phyloP scores from a whole-genome alignment of 495 filamentous ascomycete species.

The Penicillium mononematosum region DNA sequence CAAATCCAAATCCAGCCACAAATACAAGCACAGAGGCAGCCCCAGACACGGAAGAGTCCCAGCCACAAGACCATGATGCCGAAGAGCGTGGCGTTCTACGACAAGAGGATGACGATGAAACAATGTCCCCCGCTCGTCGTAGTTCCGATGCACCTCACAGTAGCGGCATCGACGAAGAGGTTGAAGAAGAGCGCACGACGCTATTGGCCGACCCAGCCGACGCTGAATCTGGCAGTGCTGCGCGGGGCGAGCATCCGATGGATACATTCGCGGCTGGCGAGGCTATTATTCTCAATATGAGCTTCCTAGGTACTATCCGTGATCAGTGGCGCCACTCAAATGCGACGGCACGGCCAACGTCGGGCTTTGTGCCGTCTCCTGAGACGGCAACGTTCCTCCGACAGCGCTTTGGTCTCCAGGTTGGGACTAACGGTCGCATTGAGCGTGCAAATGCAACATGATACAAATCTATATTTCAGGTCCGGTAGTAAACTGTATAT shows the following conservation, averaged over 20 bases:
- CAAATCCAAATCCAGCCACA: constrained; percentile 14
- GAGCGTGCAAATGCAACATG: constrained; percentile 29
- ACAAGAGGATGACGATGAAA: constrained; percentile 36
- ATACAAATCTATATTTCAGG: constrained; percentile 17
- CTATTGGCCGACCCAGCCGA: constrained; percentile 46
- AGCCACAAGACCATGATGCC: constrained; percentile 68
- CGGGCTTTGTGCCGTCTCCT: constrained; percentile 34
- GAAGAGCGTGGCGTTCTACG: constrained; percentile 77
- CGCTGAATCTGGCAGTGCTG: constrained; percentile 24
- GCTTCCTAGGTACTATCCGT: constrained; percentile 63
- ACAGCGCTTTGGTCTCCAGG: constrained; percentile 44
- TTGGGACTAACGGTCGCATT: constrained; percentile 42
- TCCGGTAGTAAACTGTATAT: constrained; percentile 2
- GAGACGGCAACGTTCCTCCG: constrained; percentile 46
- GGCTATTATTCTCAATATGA: constrained; percentile 65
- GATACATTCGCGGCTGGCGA: constrained; percentile 68
- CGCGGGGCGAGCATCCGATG: constrained; percentile 46
- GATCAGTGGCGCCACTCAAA: constrained; percentile 56
- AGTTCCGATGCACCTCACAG: constrained; percentile 17
- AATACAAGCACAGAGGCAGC: constrained; percentile 11
- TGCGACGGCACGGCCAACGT: constrained; percentile 24
- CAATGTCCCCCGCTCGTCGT: neutral
- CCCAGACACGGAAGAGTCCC: constrained; percentile 6
- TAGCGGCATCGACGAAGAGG: constrained; percentile 27
- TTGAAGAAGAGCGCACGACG: constrained; percentile 45